Evolutionary conservation across 495 filamentous ascomycete genomes (phyloP).

Genomic region (Clohesyomyces aquaticus): DNA sequence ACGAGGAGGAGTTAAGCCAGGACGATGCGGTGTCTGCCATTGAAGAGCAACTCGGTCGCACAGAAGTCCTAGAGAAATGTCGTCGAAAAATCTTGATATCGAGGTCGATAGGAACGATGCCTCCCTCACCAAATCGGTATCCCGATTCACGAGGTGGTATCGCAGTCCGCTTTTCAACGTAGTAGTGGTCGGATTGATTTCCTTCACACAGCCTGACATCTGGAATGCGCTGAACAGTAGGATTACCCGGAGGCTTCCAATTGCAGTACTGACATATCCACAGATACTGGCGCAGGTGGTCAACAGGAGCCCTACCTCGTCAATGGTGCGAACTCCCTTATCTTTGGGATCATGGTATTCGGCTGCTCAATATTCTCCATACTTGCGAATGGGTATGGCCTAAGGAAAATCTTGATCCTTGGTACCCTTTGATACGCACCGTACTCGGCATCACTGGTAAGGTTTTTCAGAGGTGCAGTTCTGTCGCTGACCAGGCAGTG

Average conservation of each 20-base stretch:
- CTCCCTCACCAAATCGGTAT: slow-evolving; percentile 7
- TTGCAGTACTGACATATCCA: neutral
- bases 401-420: slow-evolving; percentile 58
- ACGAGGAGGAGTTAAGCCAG: too few species aligned
- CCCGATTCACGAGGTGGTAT: slow-evolving; percentile 45
- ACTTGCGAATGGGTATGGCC: slow-evolving; percentile 57
- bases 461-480: too few species aligned
- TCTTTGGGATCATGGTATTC: slow-evolving; percentile 62
- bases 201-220: slow-evolving; percentile 62
- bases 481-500: too few species aligned
- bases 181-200: slow-evolving; percentile 58
- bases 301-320: slow-evolving; percentile 59
- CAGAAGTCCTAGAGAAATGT: too few species aligned
- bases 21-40: too few species aligned
- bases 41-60: too few species aligned
- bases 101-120: too few species aligned
- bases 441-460: slow-evolving; percentile 60
- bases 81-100: too few species aligned
- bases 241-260: neutral
- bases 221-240: slow-evolving; percentile 62
- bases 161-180: slow-evolving; percentile 60
- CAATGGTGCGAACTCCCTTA: slow-evolving; percentile 62
- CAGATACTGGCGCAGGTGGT: slow-evolving; percentile 59
- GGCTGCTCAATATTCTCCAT: slow-evolving; percentile 57
- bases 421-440: slow-evolving; percentile 61